A percentile compares a stretch with the other conserved stretches of the same genome.
Evolutionary conservation across 169 alveolate species (phyloP).

Genomic region (Plasmodium vinckei): DNA sequence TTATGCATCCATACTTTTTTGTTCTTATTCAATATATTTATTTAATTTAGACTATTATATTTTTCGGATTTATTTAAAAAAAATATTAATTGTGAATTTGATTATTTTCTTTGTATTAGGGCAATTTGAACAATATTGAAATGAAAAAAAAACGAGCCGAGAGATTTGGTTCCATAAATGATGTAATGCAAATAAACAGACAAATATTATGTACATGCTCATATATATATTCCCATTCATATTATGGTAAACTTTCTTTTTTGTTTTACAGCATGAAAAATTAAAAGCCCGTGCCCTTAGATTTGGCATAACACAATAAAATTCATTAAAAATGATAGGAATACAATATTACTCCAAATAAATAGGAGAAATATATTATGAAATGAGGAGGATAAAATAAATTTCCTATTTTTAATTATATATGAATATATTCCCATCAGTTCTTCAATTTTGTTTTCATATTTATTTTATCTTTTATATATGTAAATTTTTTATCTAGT

Average conservation of each 20-base stretch:
- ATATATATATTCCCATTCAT: not conserved
- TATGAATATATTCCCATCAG: no score
- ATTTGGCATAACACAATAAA: conserved; percentile 51
- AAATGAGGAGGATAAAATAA: not conserved
- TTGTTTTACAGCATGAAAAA: conserved; percentile 42
- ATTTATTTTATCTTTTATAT: no score
- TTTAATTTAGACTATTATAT: not conserved
- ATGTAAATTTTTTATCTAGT: no score
- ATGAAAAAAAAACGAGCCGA: conserved; percentile 67
- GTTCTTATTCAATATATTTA: not conserved
- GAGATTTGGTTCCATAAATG: conserved; percentile 55
- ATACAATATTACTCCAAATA: not conserved
- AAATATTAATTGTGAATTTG: not conserved
- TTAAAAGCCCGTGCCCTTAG: conserved; percentile 72
- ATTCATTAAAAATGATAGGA: not conserved
- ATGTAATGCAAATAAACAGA: conserved; percentile 15
- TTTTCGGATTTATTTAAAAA: not conserved
- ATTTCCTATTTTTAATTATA: no score
- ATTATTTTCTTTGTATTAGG: conserved; percentile 21
- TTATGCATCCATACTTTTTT: not conserved
- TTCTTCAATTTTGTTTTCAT: no score
- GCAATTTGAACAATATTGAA: conserved; percentile 44
- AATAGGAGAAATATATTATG: not conserved
- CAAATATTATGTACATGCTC: not conserved
- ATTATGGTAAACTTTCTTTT: not conserved